Conservation (phyloP, 1,284 basidiomycete genomes). For the Salmacisia buchloeana region DNA sequence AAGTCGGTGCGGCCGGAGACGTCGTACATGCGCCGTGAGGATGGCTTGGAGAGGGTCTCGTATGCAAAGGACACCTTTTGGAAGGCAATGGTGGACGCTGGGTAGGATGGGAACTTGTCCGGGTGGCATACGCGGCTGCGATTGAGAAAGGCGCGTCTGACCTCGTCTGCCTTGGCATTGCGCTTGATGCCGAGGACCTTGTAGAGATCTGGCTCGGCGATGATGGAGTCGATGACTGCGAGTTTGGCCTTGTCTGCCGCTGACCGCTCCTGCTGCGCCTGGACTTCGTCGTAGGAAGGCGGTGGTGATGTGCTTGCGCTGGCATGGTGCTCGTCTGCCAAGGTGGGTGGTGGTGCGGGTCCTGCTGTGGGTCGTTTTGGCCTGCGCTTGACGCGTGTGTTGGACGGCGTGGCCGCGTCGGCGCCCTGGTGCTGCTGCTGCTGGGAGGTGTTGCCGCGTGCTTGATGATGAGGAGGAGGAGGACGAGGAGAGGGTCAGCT, state of each 20-base stretch:
- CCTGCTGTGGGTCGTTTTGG: not conserved
- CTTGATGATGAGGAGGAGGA: no score
- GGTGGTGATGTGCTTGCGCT: not conserved
- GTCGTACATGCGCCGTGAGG: slow-evolving; percentile 66
- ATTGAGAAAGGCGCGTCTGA: slow-evolving; percentile 70
- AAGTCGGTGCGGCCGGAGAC: slow-evolving; percentile 46
- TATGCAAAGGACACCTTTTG: slow-evolving; percentile 79
- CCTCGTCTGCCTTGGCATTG: slow-evolving; percentile 60
- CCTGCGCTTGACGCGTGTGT: slow-evolving; percentile 6
- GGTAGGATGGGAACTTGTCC: slow-evolving; percentile 74
- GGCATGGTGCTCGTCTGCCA: no score
- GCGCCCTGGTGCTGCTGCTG: not conserved
- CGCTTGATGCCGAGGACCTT: slow-evolving; percentile 64
- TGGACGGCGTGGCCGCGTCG: no score
- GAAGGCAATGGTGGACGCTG: slow-evolving; percentile 69
- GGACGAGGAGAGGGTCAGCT: not conserved
- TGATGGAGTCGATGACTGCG: slow-evolving; percentile 28
- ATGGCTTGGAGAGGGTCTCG: slow-evolving; percentile 68
- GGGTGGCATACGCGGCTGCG: slow-evolving; percentile 74
- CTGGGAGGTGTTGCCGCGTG: not conserved
- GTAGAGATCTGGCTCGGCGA: slow-evolving; percentile 60
- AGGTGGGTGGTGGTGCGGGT: not conserved
- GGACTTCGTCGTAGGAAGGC: slow-evolving; percentile 7
- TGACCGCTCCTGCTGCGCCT: slow-evolving; percentile 1
- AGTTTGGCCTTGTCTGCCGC: slow-evolving; percentile 16